A percentile compares a stretch with the other conserved stretches of the same genome.
Conservation (phyloP, 1,284 basidiomycete species). For the Lentinula novae-zelandiae region DNA sequence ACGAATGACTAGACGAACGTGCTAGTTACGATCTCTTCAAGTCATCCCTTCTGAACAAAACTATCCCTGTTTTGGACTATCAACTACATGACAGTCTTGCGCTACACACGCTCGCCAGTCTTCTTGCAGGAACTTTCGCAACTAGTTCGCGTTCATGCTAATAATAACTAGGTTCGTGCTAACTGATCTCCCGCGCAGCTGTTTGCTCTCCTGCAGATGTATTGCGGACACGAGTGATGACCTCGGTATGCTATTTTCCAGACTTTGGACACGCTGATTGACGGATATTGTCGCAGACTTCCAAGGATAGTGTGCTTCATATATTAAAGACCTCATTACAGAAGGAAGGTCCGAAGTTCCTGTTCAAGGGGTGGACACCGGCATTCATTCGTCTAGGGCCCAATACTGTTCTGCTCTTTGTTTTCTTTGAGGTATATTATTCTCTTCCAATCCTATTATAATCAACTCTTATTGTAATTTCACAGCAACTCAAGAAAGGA, state of each 20-base stretch:
- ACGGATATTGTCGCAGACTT: constrained; percentile 33
- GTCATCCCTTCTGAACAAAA: constrained; percentile 51
- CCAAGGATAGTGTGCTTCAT: constrained; percentile 41
- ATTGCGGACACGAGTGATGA: constrained; percentile 75
- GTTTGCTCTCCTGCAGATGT: constrained; percentile 90
- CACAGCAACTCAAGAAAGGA: constrained; percentile 62
- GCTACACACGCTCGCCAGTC: constrained; percentile 63
- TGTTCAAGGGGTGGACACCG: constrained; percentile 89
- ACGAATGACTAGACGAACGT: constrained; percentile 8
- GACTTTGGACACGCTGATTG: neutral
- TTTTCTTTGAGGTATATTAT: constrained; percentile 70
- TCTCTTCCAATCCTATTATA: neutral
- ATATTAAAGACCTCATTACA: constrained; percentile 56
- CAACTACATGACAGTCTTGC: constrained; percentile 68
- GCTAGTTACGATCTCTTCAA: constrained; percentile 88
- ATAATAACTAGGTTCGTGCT: neutral
- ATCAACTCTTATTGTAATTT: neutral
- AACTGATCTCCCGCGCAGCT: constrained; percentile 37
- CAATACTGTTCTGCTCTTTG: constrained; percentile 81
- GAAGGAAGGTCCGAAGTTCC: constrained; percentile 76
- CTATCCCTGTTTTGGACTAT: constrained; percentile 56
- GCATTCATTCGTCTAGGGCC: constrained; percentile 83
- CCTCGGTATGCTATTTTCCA: constrained; percentile 44
- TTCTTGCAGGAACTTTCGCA: constrained; percentile 79
- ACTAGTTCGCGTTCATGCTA: constrained; percentile 55